phyloP scores from a whole-genome alignment of 495 filamentous ascomycete species.

The Staphylotrichum longicolle region DNA sequence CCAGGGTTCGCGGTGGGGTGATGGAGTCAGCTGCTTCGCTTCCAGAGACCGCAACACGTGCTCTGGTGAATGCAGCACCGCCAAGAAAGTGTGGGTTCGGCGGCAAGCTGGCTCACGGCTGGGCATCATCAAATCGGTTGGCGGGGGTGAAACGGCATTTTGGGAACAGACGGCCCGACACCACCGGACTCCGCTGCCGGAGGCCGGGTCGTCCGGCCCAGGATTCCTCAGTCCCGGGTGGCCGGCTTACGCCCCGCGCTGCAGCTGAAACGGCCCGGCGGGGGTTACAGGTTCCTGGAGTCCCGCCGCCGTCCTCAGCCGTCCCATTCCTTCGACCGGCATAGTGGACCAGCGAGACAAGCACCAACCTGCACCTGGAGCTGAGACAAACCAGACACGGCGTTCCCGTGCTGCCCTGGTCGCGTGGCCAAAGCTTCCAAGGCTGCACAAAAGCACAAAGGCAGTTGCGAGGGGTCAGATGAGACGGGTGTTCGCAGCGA shows the following conservation, averaged over 20 bases:
- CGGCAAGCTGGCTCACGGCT: neutral
- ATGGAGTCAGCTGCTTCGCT: slow-evolving; percentile 18
- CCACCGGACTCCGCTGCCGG: neutral
- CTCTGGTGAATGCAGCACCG: neutral
- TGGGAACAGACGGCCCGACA: neutral
- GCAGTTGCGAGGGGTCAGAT: neutral
- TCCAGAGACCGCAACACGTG: neutral
- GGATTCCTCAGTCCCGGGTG: neutral
- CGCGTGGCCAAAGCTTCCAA: slow-evolving; percentile 15
- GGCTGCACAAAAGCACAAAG: neutral
- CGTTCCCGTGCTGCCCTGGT: slow-evolving; percentile 4
- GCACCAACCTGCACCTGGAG: neutral
- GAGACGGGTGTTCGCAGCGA: slow-evolving; percentile 11
- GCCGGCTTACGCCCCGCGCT: neutral
- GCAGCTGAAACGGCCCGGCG: slow-evolving; percentile 5
- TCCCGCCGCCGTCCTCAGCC: neutral
- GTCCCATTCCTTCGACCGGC: neutral
- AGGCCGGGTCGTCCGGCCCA: neutral
- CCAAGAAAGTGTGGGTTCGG: neutral
- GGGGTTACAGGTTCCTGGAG: neutral
- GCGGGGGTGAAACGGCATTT: neutral
- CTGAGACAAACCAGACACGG: neutral
- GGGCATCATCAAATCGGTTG: neutral
- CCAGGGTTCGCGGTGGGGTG: slow-evolving; percentile 10
- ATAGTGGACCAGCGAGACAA: neutral